Conservation (phyloP, 176 grass and related monocot genomes). For the Calamus simplicifolius region DNA sequence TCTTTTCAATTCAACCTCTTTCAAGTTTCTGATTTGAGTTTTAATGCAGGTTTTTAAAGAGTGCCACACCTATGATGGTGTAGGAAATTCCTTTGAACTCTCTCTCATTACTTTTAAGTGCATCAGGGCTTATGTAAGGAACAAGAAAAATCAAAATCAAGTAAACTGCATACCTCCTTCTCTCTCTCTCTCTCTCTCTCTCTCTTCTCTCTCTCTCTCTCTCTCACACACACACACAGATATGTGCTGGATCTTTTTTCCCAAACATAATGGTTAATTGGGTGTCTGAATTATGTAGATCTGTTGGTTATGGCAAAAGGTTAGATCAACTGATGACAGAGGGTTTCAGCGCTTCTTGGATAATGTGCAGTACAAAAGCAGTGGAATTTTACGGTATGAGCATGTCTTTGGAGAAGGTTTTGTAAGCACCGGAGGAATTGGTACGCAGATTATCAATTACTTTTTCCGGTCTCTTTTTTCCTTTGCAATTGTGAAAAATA, state of each 20-base stretch:
- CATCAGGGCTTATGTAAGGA: slow-evolving; percentile 87
- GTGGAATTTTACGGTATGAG: slow-evolving; percentile 85
- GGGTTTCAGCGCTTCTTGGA: slow-evolving; percentile 90
- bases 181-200: too few relatives aligned
- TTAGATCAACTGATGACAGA: slow-evolving; percentile 68
- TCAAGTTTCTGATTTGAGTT: background rate
- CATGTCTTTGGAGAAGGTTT: slow-evolving; percentile 84
- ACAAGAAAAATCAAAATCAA: slow-evolving; percentile 99
- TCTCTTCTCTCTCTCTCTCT: background rate
- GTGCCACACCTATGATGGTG: slow-evolving; percentile 49
- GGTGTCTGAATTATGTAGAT: slow-evolving; percentile 32
- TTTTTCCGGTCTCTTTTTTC: background rate
- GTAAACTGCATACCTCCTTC: slow-evolving; percentile 16
- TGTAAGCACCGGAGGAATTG: slow-evolving; percentile 92
- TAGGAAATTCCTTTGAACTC: slow-evolving; percentile 64
- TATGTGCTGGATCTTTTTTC: too few relatives aligned
- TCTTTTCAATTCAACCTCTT: too few relatives aligned
- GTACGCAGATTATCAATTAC: slow-evolving; percentile 24
- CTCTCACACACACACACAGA: background rate
- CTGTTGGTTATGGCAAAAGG: slow-evolving; percentile 89
- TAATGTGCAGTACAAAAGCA: slow-evolving; percentile 94
- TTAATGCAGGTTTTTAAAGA: slow-evolving; percentile 75
- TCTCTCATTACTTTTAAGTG: slow-evolving; percentile 83
- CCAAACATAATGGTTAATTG: too few relatives aligned
- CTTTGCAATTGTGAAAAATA: background rate